Percentiles rank a stretch among this genome's conserved stretches.
Conservation (phyloP, 2,329 filamentous ascomycete species). For the Parafenestella ontariensis region DNA sequence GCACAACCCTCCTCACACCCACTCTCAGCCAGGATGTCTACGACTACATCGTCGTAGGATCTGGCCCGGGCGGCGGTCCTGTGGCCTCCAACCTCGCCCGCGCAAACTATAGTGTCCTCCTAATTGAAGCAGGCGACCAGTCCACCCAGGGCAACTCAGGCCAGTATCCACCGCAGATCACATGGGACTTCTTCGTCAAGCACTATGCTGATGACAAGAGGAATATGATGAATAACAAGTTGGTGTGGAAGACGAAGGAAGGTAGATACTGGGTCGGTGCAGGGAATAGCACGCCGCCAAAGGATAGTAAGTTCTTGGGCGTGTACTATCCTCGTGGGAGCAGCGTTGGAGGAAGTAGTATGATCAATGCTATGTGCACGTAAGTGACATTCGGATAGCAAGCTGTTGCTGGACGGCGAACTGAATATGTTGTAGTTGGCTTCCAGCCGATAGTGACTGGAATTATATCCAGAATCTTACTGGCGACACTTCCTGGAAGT, state of each 20-base stretch:
- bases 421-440: conserved; percentile 15
- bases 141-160: conserved; percentile 53
- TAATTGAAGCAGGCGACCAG: conserved; percentile 67
- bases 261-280: conserved; percentile 61
- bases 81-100: conserved; percentile 61
- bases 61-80: conserved; percentile 38
- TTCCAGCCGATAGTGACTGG: conserved; percentile 66
- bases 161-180: conserved; percentile 29
- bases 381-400: neutral
- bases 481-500: conserved; percentile 64
- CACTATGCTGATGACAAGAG: conserved; percentile 63
- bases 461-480: conserved; percentile 64
- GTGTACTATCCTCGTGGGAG: conserved; percentile 64
- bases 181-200: conserved; percentile 63
- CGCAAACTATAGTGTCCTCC: conserved; percentile 63
- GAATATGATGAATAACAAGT: conserved; percentile 63
- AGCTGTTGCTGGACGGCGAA: neutral
- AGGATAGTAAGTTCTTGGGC: conserved; percentile 58
- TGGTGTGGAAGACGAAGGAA: conserved; percentile 60
- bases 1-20: conserved; percentile 2
- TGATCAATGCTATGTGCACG: conserved; percentile 61
- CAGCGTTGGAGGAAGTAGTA: conserved; percentile 63
- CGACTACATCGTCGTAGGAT: conserved; percentile 68
- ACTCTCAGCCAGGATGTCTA: conserved; percentile 48
- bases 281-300: conserved; percentile 57